Evolutionary conservation across 345 rosid genomes (phyloP), one percentile per base, ranked within the genome.

Genomic region (Xanthoceras sorbifolium): DNA sequence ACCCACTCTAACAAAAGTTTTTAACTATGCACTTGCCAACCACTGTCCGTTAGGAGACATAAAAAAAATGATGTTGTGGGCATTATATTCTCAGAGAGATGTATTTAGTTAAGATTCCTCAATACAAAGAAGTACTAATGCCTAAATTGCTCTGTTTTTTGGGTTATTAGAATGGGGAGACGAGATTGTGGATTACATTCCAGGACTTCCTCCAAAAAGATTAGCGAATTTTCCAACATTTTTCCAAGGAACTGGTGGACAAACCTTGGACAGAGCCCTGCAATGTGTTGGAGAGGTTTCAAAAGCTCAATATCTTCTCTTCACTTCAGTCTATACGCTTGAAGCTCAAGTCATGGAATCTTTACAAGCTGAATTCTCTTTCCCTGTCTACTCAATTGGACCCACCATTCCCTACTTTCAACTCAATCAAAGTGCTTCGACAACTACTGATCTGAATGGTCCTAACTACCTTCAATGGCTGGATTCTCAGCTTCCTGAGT

Each of bases 111-210:
- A 36, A 36, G 40, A 36, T 36, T 36, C 8, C 8, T 36, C 40
- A 36, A 11, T 17, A 0, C n/a, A 50, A 50, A 9, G 14, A 3
- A 50, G 55, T 50, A 50, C 20, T 75, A 52, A 61, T 64, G 71
- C 46, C 23, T 20, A 15, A 18, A 23, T 18, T 80, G 86, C 75
- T 80, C 32, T 15, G 57, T 74, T 65, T 32, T 65, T 67, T 7
- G 57, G 28, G 55, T 4, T 29, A 23, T 15, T 15, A 86, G 87
- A 81, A 74, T 66, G 36, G n/a, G 85, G 85, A 72, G 77, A 76
- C 1, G 87, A 88, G 77, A 12, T 3, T 2, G 85, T 83, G 34
- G 82, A 77, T 18, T 77, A 82, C 78, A 80, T 86, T 34, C 86
- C 85, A 9, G 90, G 90, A 69, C 46, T 80, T 63, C 44, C 84